Evolutionary conservation across 208 protist genomes (phyloP).

Genomic region (Trypanosoma conorhini): DNA sequence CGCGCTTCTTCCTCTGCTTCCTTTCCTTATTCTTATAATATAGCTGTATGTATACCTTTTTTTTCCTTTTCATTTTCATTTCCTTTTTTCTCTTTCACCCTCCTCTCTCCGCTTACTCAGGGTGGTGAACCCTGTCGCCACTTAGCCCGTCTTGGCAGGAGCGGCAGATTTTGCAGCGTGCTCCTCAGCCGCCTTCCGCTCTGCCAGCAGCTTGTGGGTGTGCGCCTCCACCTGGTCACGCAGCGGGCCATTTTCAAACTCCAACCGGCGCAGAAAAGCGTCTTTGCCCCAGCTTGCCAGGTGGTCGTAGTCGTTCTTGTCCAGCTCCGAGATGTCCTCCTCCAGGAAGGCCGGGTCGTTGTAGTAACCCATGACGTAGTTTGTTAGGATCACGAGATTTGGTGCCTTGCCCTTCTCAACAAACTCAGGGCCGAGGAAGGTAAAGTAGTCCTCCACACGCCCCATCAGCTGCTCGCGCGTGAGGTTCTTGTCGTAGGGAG

Average conservation of each 20-base stretch:
- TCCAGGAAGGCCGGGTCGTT: conserved; percentile 92
- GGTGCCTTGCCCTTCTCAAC: conserved; percentile 86
- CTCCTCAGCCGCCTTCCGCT: conserved; percentile 61
- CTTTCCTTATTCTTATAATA: neutral
- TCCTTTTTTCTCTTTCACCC: conserved; percentile 1
- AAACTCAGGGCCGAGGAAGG: conserved; percentile 86
- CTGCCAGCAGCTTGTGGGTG: conserved; percentile 80
- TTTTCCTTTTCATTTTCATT: neutral
- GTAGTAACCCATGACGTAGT: conserved; percentile 92
- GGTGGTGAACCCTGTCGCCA: neutral
- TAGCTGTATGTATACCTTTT: conserved; percentile 1
- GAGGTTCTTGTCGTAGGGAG: conserved; percentile 91
- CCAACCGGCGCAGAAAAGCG: conserved; percentile 90
- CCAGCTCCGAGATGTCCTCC: conserved; percentile 83
- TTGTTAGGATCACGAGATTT: conserved; percentile 87
- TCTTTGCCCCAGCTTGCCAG: conserved; percentile 86
- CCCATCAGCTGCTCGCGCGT: conserved; percentile 75
- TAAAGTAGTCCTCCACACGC: conserved; percentile 86
- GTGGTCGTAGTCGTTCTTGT: conserved; percentile 92
- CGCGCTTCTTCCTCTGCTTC: conserved; percentile 1
- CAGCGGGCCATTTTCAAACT: conserved; percentile 93
- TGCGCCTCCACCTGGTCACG: conserved; percentile 92
- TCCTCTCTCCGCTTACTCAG: neutral
- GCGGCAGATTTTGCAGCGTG: conserved; percentile 17
- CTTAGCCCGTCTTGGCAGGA: conserved; percentile 18